Percentiles rank a stretch among this genome's conserved stretches.
Conservation (phyloP, 2,329 filamentous ascomycete species). For the Aureobasidium sp. region DNA sequence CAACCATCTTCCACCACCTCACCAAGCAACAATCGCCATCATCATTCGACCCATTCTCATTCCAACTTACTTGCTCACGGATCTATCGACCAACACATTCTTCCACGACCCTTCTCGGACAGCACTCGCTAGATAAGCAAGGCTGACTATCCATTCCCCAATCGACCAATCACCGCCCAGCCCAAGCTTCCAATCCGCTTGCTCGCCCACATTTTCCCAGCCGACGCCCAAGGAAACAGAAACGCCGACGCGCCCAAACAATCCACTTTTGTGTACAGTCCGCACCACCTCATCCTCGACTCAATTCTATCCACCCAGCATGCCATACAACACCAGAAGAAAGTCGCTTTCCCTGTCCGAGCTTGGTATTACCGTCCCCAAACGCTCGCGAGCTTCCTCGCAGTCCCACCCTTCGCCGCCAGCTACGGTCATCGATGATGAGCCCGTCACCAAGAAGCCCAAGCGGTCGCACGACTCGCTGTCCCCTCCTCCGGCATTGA, state of each 20-base stretch:
- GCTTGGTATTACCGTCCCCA: constrained; percentile 78
- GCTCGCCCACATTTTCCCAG: constrained; percentile 13
- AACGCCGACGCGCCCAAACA: constrained; percentile 14
- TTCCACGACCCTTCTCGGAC: neutral
- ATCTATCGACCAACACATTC: constrained; percentile 5
- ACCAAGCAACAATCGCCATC: constrained; percentile 3
- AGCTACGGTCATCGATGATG: constrained; percentile 55
- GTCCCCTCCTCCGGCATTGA: constrained; percentile 30
- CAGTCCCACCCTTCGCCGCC: constrained; percentile 48
- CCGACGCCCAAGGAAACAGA: constrained; percentile 7
- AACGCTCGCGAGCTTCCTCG: constrained; percentile 38
- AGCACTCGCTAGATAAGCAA: constrained; percentile 8
- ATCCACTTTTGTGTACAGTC: neutral
- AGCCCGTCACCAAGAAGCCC: constrained; percentile 51
- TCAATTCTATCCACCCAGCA: constrained; percentile 35
- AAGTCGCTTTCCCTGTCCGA: constrained; percentile 92
- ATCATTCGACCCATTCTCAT: constrained; percentile 1
- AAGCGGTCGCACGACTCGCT: constrained; percentile 65
- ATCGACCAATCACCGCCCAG: constrained; percentile 10
- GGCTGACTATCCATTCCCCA: constrained; percentile 15
- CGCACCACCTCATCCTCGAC: neutral
- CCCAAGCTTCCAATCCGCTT: constrained; percentile 10
- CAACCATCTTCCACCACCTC: constrained; percentile 11
- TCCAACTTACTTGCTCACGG: neutral
- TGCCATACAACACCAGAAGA: constrained; percentile 95